Evolutionary conservation across 1,284 basidiomycete genomes (phyloP).

Genomic region (Vanrija humicola): DNA sequence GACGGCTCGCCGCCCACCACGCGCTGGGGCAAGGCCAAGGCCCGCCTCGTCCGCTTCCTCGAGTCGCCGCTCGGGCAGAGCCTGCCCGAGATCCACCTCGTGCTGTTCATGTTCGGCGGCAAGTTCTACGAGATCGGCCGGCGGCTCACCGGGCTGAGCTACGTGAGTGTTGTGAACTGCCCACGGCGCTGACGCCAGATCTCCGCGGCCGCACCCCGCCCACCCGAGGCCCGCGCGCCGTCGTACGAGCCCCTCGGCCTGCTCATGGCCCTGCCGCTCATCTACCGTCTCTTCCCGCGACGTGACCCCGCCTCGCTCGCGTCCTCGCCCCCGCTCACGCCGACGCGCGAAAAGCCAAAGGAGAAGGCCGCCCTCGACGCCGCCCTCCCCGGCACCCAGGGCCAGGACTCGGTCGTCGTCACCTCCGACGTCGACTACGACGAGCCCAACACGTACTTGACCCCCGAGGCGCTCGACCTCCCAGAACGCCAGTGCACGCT

Average conservation of each 20-base stretch:
- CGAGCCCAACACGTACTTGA: conserved; percentile 39
- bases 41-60: conserved; percentile 22
- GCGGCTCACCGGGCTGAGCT: conserved; percentile 65
- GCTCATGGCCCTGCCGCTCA: conserved; percentile 64
- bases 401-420: conserved; percentile 54
- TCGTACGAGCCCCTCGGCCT: conserved; percentile 82
- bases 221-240: conserved; percentile 66
- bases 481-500: conserved; percentile 74
- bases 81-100: conserved; percentile 66
- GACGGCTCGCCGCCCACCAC: conserved; percentile 3
- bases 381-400: conserved; percentile 1
- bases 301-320: not conserved
- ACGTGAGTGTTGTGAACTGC: conserved; percentile 56
- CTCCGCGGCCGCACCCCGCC: conserved; percentile 60
- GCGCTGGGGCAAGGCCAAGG: conserved; percentile 6
- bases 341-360: conserved; percentile 1
- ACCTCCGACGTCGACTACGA: conserved; percentile 28
- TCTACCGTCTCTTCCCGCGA: conserved; percentile 55
- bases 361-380: conserved; percentile 5
- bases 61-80: conserved; percentile 35
- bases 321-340: not conserved
- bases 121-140: conserved; percentile 71
- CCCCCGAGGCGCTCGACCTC: conserved; percentile 46
- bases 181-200: conserved; percentile 53
- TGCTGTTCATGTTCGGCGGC: conserved; percentile 74